These are phyloP conservation scores for Sungouiella blattae DNA, from an alignment of 805 yeast genomes.

Conservation along the genomic window DNA sequence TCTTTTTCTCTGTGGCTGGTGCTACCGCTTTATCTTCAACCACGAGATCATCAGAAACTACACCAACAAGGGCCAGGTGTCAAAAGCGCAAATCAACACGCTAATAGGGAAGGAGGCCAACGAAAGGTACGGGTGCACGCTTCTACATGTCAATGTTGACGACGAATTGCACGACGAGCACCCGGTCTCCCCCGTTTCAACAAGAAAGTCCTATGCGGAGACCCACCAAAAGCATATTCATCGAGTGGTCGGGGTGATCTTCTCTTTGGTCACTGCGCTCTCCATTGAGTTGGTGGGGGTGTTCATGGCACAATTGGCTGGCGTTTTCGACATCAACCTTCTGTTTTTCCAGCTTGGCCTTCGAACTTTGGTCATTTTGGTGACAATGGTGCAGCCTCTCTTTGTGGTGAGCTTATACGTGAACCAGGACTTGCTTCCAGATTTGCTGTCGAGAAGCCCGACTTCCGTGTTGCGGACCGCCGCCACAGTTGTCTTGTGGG, in stretches of 20 bases:
- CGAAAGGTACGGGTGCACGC: slow-evolving; percentile 11
- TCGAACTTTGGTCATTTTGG: slow-evolving; percentile 33
- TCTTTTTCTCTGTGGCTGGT: slow-evolving; percentile 13
- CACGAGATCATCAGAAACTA: slow-evolving; percentile 24
- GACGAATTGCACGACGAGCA: slow-evolving; percentile 3
- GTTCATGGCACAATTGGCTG: slow-evolving; percentile 35
- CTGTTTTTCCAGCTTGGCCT: slow-evolving; percentile 38
- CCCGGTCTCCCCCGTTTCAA: neutral
- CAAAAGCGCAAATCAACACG: slow-evolving; percentile 25
- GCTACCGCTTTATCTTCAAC: slow-evolving; percentile 20
- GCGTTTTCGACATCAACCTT: slow-evolving; percentile 17
- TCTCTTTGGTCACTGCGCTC: slow-evolving; percentile 28
- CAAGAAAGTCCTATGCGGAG: neutral
- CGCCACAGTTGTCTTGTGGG: slow-evolving; percentile 15
- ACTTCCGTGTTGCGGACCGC: slow-evolving; percentile 3
- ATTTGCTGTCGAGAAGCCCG: slow-evolving; percentile 2
- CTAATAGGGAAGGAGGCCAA: slow-evolving; percentile 16
- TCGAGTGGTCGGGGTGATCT: slow-evolving; percentile 22
- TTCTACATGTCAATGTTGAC: slow-evolving; percentile 16
- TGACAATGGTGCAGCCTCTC: slow-evolving; percentile 45
- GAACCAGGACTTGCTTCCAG: slow-evolving; percentile 25
- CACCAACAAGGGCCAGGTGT: slow-evolving; percentile 14
- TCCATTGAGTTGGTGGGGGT: slow-evolving; percentile 30
- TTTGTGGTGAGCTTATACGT: slow-evolving; percentile 29
- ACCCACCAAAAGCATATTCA: slow-evolving; percentile 5